Evolutionary conservation across 805 yeast species (phyloP).

Genomic region (Candida xiaguanensis): DNA sequence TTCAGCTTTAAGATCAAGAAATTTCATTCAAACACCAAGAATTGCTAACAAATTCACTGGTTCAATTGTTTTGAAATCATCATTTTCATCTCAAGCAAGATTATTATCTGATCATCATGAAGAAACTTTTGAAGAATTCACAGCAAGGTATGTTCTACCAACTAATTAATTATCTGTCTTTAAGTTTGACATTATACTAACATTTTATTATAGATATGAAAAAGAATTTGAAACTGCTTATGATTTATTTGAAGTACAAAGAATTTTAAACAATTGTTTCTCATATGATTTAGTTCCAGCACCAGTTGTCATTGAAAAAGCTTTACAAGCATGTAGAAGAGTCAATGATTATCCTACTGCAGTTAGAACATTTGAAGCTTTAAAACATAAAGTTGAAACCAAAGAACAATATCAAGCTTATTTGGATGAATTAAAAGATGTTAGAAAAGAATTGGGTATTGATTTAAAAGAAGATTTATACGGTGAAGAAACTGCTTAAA

Average conservation of each 20-base stretch:
- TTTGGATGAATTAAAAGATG: conserved; percentile 87
- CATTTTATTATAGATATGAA: conserved; percentile 60
- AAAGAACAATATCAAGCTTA: conserved; percentile 92
- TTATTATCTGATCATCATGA: conserved; percentile 82
- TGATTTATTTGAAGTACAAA: conserved; percentile 52
- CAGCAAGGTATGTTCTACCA: conserved; percentile 53
- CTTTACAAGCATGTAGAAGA: conserved; percentile 96
- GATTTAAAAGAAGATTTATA: conserved; percentile 88
- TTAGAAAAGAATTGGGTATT: conserved; percentile 89
- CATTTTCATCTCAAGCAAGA: conserved; percentile 39
- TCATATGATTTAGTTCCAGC: conserved; percentile 98
- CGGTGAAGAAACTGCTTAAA: conserved; percentile 26
- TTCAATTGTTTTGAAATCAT: conserved; percentile 11
- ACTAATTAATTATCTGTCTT: neutral
- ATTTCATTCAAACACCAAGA: conserved; percentile 25
- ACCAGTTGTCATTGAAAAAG: conserved; percentile 92
- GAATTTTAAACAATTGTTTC: conserved; percentile 96
- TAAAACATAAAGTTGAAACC: conserved; percentile 94
- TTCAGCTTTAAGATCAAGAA: conserved; percentile 39
- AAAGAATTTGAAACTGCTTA: conserved; percentile 78
- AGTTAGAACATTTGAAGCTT: conserved; percentile 95
- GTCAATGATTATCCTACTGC: conserved; percentile 99
- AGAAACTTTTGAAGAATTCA: conserved; percentile 94
- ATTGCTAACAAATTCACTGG: conserved; percentile 17
- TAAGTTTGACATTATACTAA: conserved; percentile 22